Base-by-base conservation (phyloP, 2,329 filamentous ascomycete species). In the Alternaria longipes region DNA sequence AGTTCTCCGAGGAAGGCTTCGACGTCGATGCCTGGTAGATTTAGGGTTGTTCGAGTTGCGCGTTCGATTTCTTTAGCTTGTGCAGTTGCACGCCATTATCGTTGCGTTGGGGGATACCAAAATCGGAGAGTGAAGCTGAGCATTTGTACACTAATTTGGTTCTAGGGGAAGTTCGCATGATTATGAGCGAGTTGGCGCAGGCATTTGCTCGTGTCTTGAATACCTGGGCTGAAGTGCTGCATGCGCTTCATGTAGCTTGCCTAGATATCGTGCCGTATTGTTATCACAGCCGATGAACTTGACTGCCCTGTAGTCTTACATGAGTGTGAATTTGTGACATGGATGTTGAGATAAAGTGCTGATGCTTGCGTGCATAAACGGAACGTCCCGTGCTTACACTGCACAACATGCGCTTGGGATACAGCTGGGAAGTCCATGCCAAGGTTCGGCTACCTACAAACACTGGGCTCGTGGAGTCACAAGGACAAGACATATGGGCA, bases 1-100 rank as follows among this genome's bases (percentile, higher is more conserved):
- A 95, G 81, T 99, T 97, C 79, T 91, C 93, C 22, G 96, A 98
- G 89, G 94, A 98, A 81, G 97, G 97, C 77, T 98, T 97, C 72
- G 94, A 98, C 74, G 91, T 96, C 59, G 88, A 87, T 72, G 92
- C 93, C 50, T 97, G 93, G 92, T 97, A 89, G 66, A 49, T 44
- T 2, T 5, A 7, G 18, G 16, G 22, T 59, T 22, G 26, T 45
- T 53, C 51, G 36, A 41, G 24, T 42, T 52, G 45, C 42, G 44
- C 26, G 22, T 61, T 58, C 41, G n/a, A 46, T 36, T 32, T 53
- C 26, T 47, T 28, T 34, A 16, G 46, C 41, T 61, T 28, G 32
- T 60, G 54, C 58, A 53, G 41, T 57, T 60, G 41, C 47, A 42
- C 42, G n/a, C 20, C 28, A 42, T 56, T 41, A 30, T 50, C 38